Conservation (phyloP, 768 basidiomycete species). For the Hygrophorus pudorinus region DNA sequence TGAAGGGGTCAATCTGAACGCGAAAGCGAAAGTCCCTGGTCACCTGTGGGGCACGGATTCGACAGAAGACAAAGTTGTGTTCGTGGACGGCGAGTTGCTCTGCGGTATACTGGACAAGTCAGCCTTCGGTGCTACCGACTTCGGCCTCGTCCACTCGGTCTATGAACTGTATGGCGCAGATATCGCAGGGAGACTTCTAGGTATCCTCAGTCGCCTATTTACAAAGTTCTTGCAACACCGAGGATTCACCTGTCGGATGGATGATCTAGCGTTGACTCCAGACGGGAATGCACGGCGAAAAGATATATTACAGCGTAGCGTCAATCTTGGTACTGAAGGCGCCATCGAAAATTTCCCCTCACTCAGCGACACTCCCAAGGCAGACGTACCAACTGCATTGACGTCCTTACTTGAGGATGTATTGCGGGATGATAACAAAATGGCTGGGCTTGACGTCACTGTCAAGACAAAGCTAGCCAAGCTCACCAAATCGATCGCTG, state of each 20-base stretch:
- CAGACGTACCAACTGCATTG: conserved; percentile 49
- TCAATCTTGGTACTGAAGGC: conserved; percentile 71
- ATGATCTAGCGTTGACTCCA: conserved; percentile 85
- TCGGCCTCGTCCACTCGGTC: conserved; percentile 93
- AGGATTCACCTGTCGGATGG: conserved; percentile 98
- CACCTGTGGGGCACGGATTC: conserved; percentile 76
- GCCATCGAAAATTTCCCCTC: conserved; percentile 90
- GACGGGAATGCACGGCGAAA: conserved; percentile 65
- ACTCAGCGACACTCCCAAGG: conserved; percentile 36
- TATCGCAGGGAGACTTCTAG: conserved; percentile 82
- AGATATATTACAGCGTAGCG: conserved; percentile 55
- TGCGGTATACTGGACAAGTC: conserved; percentile 96
- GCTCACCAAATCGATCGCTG: conserved; percentile 84
- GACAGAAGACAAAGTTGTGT: conserved; percentile 76
- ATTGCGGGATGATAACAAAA: conserved; percentile 89
- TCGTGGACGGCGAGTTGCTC: conserved; percentile 89
- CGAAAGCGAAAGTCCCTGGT: conserved; percentile 85
- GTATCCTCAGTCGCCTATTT: conserved; percentile 87
- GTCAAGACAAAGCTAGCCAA: conserved; percentile 80
- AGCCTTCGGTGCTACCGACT: conserved; percentile 92
- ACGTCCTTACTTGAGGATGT: conserved; percentile 78
- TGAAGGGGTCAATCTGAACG: conserved; percentile 74
- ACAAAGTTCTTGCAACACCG: conserved; percentile 96
- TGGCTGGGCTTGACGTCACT: conserved; percentile 92
- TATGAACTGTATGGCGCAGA: conserved; percentile 93